phyloP scores from a whole-genome alignment of 148 eudicot species.

The Euryodendron excelsum region DNA sequence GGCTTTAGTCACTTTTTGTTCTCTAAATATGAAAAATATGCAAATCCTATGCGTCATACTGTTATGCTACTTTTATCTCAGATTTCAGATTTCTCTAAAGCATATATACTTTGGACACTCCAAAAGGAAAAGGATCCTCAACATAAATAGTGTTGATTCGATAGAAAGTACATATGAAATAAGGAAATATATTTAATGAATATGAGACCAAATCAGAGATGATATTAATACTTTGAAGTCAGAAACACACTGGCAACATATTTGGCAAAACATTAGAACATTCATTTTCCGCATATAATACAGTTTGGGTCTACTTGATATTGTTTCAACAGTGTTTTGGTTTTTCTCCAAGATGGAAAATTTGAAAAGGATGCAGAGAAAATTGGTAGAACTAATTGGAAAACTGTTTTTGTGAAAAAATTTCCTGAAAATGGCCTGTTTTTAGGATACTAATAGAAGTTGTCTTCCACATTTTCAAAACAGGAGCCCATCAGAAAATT shows the following conservation, averaged over 20 bases:
- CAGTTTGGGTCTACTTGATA: background rate
- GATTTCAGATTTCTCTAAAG: too few species aligned
- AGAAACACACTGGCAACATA: background rate
- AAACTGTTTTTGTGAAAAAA: background rate
- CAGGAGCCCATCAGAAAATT: background rate
- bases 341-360: background rate
- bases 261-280: background rate
- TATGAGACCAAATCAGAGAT: background rate
- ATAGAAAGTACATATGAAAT: too few species aligned
- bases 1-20: too few species aligned
- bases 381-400: too few species aligned
- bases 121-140: too few species aligned
- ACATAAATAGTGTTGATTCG: too few species aligned
- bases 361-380: background rate
- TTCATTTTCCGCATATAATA: background rate
- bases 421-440: background rate
- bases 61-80: too few species aligned
- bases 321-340: background rate
- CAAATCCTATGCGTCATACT: too few species aligned
- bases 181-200: background rate
- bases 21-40: too few species aligned
- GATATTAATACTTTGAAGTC: background rate
- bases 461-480: background rate
- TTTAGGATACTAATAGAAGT: background rate
- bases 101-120: too few species aligned